Base-by-base conservation (phyloP, 192 early-diverging fungal species). In the Pilobolus umbonatus region DNA sequence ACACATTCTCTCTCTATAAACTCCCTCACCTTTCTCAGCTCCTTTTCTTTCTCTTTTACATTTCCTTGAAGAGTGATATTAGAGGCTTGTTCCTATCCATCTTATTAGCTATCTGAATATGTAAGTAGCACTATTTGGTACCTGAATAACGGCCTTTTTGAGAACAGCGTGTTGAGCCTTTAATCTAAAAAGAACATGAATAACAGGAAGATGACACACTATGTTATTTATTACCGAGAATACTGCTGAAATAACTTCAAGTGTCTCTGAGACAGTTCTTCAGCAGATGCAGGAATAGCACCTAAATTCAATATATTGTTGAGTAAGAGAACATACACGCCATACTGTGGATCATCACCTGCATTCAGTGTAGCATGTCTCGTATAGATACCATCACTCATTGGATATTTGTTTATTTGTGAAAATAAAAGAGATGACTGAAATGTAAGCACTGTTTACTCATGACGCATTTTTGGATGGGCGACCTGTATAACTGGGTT, bases 121-220 rank as follows among this genome's bases (percentile, higher is more conserved):
- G 12, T 32, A 10, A 25, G 14, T 6, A 24, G 14, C n/a, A 28
- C 29, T 31, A 57, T 21, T 52, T 28, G 12, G 22, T 64, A 80
- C 81, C 68, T 83, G 75, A 11, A 75, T 65, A 31, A 83, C 75
- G 15, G 79, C 79, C 40, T 77, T 83, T 56, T 80, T 83, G 15
- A 83, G 53, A 10, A 83, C 74, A 1, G 75, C 62, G 59, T 83
- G 81, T 51, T 80, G 81, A 19, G 81, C 81, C 45, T 83, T 83
- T 39, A 83, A 11, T 36, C 50, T 24, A 46, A 17, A 30, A 17
- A 34, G 0, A 22, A 22, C 38, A 25, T 38, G 46, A 56, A 15
- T 19, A 38, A 50, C 19, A 15, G 19, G 26, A 22, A 21, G 29
- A 11, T n/a, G 53, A 28, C 29, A 24, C 24, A 31, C 12, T 44